Percentiles rank a stretch among this genome's conserved stretches.
Evolutionary conservation across 257 asterid species (phyloP).

Genomic region (Plantago ovata): DNA sequence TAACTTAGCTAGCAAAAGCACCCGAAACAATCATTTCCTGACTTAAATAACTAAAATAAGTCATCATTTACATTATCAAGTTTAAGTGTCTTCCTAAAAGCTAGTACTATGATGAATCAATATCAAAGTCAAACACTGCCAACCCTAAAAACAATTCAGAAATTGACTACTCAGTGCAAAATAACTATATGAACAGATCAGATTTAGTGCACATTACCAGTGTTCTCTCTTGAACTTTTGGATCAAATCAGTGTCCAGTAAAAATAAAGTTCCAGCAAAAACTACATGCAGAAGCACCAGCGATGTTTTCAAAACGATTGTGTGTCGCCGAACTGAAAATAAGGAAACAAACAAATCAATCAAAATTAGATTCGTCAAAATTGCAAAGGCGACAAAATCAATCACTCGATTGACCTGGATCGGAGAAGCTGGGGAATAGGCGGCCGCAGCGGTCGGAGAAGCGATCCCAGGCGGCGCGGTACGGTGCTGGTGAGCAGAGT

Average conservation of each 20-base stretch:
- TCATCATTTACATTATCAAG: too few species aligned
- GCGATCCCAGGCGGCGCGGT: conserved; percentile 56
- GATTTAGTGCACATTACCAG: conserved; percentile 40
- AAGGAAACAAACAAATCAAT: background rate
- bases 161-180: conserved; percentile 16
- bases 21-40: too few species aligned
- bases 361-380: conserved; percentile 6
- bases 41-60: too few species aligned
- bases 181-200: background rate
- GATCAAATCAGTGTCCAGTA: conserved; percentile 65
- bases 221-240: conserved; percentile 56
- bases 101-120: too few species aligned
- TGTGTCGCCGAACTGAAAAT: conserved; percentile 74
- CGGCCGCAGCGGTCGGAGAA: conserved; percentile 67
- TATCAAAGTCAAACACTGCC: too few species aligned
- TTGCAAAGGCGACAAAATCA: background rate
- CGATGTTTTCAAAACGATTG: conserved; percentile 57
- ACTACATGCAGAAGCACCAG: conserved; percentile 84
- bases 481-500: conserved; percentile 29
- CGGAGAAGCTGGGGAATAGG: conserved; percentile 79
- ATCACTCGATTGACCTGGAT: conserved; percentile 64
- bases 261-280: conserved; percentile 48
- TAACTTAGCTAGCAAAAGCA: too few species aligned
- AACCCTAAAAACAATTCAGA: background rate
- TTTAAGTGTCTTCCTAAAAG: too few species aligned